Evolutionary conservation across 805 yeast genomes (phyloP), one percentile per base, ranked within the genome.

Genomic region (Teunomyces gatunensis): DNA sequence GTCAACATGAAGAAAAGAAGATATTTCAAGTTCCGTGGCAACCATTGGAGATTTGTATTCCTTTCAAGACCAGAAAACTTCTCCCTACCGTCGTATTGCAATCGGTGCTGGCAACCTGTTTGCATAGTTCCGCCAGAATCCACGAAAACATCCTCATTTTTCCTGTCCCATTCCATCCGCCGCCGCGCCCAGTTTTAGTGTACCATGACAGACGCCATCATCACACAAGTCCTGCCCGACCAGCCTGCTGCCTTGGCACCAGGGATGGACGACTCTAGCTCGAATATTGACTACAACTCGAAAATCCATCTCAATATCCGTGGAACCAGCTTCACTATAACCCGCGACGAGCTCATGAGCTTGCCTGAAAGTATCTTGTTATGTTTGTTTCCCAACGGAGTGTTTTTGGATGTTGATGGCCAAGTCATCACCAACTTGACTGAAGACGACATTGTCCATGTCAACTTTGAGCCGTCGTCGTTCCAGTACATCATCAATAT

Each of bases 361-460:
- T 72, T 94, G 28, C 99, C 99, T 0, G 99, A 94, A 63, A 83
- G 91, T 50, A 81, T 94, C 20, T 71, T 94, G 48, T 78, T 91
- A 46, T 88, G 97, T 57, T 70, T 94, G 18, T 88, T 89, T 60
- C 96, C 97, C 12, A 89, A 87, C 54, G 96, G 97, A 36, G 95
- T 89, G 3, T 87, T 89, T 61, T 77, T 87, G 47, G 94, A 89
- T 64, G 75, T 76, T 49, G 69, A 80, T 45, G 96, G 96, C 1
- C 84, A 84, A 54, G 86, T 87, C 6, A 87, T 89, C 48, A 78
- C 88, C 29, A 87, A 86, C 55, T 68, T 89, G 57, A 83, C 95
- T 0, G 94, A 89, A 54, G 82, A 84, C 5, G 95, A 87, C 62
- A 73, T 85, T 23, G 96, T 88, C 10, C 83, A 73, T 59, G 95